phyloP scores from a whole-genome alignment of 1,139 yeast genomes.

The Pichia sp. region DNA sequence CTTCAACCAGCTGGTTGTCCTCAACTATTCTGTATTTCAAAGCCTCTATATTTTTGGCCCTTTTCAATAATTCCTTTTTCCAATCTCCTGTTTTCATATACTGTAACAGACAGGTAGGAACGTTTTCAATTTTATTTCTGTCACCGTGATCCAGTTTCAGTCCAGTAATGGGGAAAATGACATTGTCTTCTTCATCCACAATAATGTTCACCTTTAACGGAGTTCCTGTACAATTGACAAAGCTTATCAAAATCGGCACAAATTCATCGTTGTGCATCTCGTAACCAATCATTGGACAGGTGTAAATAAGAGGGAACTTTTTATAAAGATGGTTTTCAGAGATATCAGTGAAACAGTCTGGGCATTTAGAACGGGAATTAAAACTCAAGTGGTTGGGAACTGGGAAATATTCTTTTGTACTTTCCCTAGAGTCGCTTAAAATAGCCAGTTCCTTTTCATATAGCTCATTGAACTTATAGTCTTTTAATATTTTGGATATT shows the following conservation, averaged over 20 bases:
- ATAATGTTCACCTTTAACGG: no score
- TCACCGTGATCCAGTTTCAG: no score
- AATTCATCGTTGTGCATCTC: background rate
- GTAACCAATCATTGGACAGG: conserved; percentile 6
- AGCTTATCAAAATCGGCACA: no score
- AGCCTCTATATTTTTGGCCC: background rate
- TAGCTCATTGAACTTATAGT: background rate
- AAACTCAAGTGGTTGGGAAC: conserved; percentile 1
- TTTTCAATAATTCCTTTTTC: conserved; percentile 1
- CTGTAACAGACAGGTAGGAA: conserved; percentile 7
- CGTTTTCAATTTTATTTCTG: background rate
- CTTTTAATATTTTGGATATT: conserved; percentile 10
- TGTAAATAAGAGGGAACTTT: conserved; percentile 1
- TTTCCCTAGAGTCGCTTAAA: background rate
- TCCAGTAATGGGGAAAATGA: no score
- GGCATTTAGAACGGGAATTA: conserved; percentile 3
- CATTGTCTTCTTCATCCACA: no score
- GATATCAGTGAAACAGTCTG: conserved; percentile 3
- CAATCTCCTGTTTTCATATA: conserved; percentile 1
- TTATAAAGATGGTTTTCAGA: background rate
- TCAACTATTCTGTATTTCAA: background rate
- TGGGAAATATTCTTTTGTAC: background rate
- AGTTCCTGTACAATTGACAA: no score
- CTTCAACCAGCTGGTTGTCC: background rate
- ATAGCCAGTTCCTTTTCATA: no score